Evolutionary conservation across 306 rosid species (phyloP), one percentile per base, ranked within the genome.

Genomic region (Quercus engelmannii): DNA sequence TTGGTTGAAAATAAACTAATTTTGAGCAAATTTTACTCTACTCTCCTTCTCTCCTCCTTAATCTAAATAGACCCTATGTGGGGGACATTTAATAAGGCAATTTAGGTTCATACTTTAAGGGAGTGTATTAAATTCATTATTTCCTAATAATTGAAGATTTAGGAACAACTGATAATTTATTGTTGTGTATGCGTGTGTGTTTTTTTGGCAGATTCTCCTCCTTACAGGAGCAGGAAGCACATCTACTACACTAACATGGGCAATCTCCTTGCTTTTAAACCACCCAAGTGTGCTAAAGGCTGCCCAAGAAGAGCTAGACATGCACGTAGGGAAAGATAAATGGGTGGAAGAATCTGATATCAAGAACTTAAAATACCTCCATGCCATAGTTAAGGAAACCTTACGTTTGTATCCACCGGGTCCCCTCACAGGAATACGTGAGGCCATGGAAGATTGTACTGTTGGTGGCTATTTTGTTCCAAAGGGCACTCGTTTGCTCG

Each of bases 331-430:
- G 26, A 75, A 28, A 57, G 68, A 78, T 10, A 78, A 71, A 64
- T 81, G 88, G 86, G 88, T 82, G 0, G 78, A 81, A 75, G 88
- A 85, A 68, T 78, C 83, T 0, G 88, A 85, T n/a, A 72, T 81
- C 51, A 20, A 57, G 5, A 75, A 75, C 69, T 75, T 85, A 6
- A 51, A 52, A 5, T 79, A 81, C 71, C 88, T 85, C 15, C 73
- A 71, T 64, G 85, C 88, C 61, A 71, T 82, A 46, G 28, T 85
- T 14, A 85, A 85, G 20, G 88, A 85, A 71, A 62, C 83, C 2
- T 43, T 85, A 0, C 80, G 88, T 1, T 0, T 81, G 4, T 59
- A 85, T 63, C 88, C 88, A 3, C 73, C 86, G 0, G 88, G 83
- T 6, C 88, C 88, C 1, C 5, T 85, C 9, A 70, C 86, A 23